phyloP scores from a whole-genome alignment of 768 basidiomycete genomes.

The Lenzites betulinus region DNA sequence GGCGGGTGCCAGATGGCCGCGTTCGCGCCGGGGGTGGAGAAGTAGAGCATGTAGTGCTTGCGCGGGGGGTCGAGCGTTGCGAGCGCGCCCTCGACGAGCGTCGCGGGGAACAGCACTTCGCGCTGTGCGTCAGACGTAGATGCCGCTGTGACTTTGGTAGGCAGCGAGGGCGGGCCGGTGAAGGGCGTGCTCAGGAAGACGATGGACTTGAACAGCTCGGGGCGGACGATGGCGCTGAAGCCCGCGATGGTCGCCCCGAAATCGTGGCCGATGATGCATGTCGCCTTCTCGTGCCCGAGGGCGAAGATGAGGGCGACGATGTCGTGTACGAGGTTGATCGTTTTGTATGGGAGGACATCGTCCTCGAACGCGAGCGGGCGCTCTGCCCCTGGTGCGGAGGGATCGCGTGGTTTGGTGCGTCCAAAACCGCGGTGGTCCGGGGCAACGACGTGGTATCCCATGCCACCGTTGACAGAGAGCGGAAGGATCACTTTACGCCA shows the following conservation, averaged over 20 bases:
- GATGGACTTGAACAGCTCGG: slow-evolving; percentile 56
- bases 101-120: slow-evolving; percentile 10
- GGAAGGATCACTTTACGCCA: slow-evolving; percentile 62
- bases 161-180: slow-evolving; percentile 40
- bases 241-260: slow-evolving; percentile 57
- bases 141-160: slow-evolving; percentile 24
- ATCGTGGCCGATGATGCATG: slow-evolving; percentile 63
- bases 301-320: slow-evolving; percentile 51
- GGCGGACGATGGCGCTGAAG: slow-evolving; percentile 53
- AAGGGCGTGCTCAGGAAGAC: slow-evolving; percentile 66
- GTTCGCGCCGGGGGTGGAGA: slow-evolving; percentile 48
- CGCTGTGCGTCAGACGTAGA: background rate
- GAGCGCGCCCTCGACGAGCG: slow-evolving; percentile 31
- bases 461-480: slow-evolving; percentile 45
- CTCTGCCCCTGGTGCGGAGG: slow-evolving; percentile 13
- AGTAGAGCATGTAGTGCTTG: slow-evolving; percentile 61
- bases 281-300: slow-evolving; percentile 49
- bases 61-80: slow-evolving; percentile 48
- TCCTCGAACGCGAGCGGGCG: slow-evolving; percentile 44
- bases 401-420: slow-evolving; percentile 26
- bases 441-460: slow-evolving; percentile 63
- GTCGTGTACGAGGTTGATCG: slow-evolving; percentile 54
- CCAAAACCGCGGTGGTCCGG: slow-evolving; percentile 64
- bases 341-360: slow-evolving; percentile 50
- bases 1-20: slow-evolving; percentile 44